Conservation (phyloP, 148 eudicot genomes). For the Heliamphora exappendiculata region DNA sequence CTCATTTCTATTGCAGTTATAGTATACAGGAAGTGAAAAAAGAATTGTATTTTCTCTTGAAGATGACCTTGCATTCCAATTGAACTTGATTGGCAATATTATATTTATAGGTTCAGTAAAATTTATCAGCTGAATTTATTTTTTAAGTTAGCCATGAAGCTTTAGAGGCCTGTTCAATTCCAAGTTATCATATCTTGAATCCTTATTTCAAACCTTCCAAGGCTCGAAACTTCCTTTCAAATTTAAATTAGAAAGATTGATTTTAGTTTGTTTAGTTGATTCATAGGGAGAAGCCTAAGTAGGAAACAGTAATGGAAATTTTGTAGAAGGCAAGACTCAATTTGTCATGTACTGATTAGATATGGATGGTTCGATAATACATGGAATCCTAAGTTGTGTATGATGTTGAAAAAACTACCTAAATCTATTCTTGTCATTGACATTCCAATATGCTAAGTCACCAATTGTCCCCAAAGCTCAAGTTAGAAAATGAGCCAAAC, state of each 20-base stretch:
- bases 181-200: neutral
- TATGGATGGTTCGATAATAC: neutral
- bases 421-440: neutral
- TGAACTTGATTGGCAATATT: neutral
- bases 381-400: neutral
- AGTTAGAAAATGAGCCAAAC: too few relatives aligned
- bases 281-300: neutral
- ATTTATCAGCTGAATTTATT: neutral
- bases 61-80: too few relatives aligned
- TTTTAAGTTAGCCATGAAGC: neutral
- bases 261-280: neutral
- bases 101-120: neutral
- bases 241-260: neutral
- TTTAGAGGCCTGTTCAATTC: neutral
- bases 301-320: conserved; percentile 2
- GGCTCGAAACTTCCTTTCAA: neutral
- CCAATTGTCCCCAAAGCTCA: too few relatives aligned
- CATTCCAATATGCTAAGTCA: too few relatives aligned
- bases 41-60: neutral
- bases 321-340: neutral
- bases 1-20: neutral
- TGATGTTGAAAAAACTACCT: neutral
- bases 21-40: neutral
- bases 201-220: neutral
- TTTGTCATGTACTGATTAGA: neutral